A percentile compares a stretch with the other conserved stretches of the same genome.
Evolutionary conservation across 164 flowering plant genomes (phyloP).

Genomic region (Nelumbo lutea): DNA sequence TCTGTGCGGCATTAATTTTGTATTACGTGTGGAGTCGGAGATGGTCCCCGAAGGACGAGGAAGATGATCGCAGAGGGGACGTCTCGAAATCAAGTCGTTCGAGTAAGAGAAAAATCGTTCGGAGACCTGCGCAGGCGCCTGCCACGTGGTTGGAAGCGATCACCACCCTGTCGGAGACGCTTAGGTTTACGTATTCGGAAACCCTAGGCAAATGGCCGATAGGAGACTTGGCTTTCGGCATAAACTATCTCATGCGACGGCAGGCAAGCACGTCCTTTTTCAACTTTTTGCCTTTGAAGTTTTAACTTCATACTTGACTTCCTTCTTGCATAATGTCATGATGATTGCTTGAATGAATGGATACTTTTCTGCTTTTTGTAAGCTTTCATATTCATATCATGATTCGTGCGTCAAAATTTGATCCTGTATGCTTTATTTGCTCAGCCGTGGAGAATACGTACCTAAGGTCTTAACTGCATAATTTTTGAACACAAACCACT

Average conservation of each 20-base stretch:
- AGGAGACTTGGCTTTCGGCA: conserved; percentile 91
- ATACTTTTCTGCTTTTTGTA: no score
- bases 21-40: conserved; percentile 42
- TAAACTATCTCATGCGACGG: conserved; percentile 69
- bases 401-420: no score
- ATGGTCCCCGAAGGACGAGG: conserved; percentile 20
- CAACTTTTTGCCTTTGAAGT: neutral
- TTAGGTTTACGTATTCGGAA: conserved; percentile 88
- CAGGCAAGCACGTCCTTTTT: conserved; percentile 42
- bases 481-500: no score
- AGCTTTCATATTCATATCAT: no score
- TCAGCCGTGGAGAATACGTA: no score
- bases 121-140: conserved; percentile 83
- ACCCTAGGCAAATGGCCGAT: conserved; percentile 97
- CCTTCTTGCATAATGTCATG: no score
- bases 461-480: no score
- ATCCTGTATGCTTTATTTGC: no score
- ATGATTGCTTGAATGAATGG: no score
- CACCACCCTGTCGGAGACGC: conserved; percentile 70
- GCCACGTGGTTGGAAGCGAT: conserved; percentile 82
- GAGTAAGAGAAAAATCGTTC: conserved; percentile 33
- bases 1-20: conserved; percentile 53
- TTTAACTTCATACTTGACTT: neutral
- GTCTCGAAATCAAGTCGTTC: conserved; percentile 31
- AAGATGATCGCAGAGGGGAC: conserved; percentile 24